Evolutionary conservation across 1,284 basidiomycete species (phyloP).

Genomic region (Moesziomyces parantarcticus): DNA sequence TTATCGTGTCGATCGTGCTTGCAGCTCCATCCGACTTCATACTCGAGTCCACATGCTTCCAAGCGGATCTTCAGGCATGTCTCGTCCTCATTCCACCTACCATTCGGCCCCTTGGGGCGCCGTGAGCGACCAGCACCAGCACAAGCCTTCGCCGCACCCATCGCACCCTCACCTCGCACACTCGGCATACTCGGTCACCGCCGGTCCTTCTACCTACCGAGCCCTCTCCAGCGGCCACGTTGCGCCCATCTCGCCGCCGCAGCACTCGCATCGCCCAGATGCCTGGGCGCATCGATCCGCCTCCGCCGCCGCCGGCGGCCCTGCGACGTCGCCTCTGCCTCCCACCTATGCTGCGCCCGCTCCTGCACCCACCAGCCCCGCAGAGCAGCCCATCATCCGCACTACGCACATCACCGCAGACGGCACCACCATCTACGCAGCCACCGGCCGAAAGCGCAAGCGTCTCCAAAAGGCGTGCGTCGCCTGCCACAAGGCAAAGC

Average conservation of each 20-base stretch:
- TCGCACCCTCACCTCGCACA: slow-evolving; percentile 24
- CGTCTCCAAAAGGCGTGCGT: slow-evolving; percentile 63
- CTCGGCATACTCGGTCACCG: slow-evolving; percentile 39
- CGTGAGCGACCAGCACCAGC: slow-evolving; percentile 26
- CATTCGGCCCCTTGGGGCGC: slow-evolving; percentile 31
- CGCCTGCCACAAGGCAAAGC: slow-evolving; percentile 69
- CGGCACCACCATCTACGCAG: slow-evolving; percentile 51
- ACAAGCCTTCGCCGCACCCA: slow-evolving; percentile 12
- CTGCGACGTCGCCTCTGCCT: slow-evolving; percentile 24
- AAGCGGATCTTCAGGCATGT: slow-evolving; percentile 29
- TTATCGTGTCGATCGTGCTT: neutral
- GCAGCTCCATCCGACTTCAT: too few species aligned
- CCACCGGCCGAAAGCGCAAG: slow-evolving; percentile 61
- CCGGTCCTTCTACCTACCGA: slow-evolving; percentile 47
- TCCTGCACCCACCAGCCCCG: slow-evolving; percentile 2
- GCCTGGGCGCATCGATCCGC: slow-evolving; percentile 25
- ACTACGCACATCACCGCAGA: slow-evolving; percentile 46
- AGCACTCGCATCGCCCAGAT: slow-evolving; percentile 17
- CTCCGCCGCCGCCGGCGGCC: slow-evolving; percentile 6
- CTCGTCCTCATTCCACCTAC: slow-evolving; percentile 29
- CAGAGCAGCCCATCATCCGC: slow-evolving; percentile 39
- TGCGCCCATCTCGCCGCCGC: slow-evolving; percentile 7
- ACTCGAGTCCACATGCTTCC: slow-evolving; percentile 8
- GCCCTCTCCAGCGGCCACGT: slow-evolving; percentile 37
- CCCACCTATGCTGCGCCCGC: slow-evolving; percentile 24